These are phyloP conservation scores for Eremochloa ophiuroides DNA, from an alignment of 176 grass and related monocot species.

Conservation along the genomic window DNA sequence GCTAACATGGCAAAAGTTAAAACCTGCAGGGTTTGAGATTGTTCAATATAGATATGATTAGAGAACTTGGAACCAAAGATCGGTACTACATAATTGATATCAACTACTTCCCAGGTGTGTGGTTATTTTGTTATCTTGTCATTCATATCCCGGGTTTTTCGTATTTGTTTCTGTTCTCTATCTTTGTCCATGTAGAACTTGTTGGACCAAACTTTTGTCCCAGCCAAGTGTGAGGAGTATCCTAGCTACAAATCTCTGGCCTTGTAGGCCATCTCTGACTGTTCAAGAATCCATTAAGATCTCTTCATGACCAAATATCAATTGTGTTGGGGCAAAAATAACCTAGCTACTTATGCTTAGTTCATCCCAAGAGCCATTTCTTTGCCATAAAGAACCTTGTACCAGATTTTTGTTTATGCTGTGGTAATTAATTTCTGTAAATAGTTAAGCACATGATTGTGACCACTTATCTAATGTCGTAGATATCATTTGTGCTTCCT, in stretches of 20 bases:
- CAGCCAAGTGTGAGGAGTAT: neutral
- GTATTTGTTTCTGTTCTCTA: constrained; percentile 22
- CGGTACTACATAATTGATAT: constrained; percentile 97
- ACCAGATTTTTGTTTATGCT: neutral
- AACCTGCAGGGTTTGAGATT: constrained; percentile 66
- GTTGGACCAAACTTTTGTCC: neutral
- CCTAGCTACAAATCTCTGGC: neutral
- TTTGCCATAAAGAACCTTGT: constrained; percentile 10
- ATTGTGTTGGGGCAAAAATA: constrained; percentile 4
- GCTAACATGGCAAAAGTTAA: constrained; percentile 10
- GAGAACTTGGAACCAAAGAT: constrained; percentile 77
- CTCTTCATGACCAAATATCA: constrained; percentile 8
- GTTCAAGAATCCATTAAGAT: constrained; percentile 1
- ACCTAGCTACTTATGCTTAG: constrained; percentile 3
- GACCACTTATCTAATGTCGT: neutral
- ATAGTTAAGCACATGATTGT: neutral
- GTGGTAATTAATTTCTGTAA: neutral
- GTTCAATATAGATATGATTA: constrained; percentile 92
- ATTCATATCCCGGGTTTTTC: neutral
- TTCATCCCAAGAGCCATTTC: neutral
- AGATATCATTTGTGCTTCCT: neutral
- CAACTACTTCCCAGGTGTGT: constrained; percentile 89
- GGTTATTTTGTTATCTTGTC: neutral
- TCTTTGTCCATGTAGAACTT: constrained; percentile 12
- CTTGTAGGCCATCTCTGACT: constrained; percentile 5